Percentiles rank a stretch among this genome's conserved stretches.
Evolutionary conservation across 73 alveolate species (phyloP).

Genomic region (Halteria grandinella): DNA sequence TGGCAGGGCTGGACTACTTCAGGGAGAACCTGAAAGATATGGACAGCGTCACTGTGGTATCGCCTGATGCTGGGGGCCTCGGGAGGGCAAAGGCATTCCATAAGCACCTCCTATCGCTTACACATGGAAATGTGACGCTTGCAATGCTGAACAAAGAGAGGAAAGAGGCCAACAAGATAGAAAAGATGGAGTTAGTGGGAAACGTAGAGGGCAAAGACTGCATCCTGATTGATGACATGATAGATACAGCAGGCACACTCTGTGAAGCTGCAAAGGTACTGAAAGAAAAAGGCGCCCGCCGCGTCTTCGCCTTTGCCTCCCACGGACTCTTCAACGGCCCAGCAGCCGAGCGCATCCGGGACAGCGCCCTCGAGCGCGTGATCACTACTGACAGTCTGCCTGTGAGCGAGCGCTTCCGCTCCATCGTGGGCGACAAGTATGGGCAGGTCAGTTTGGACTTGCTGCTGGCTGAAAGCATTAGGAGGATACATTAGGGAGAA

Average conservation of each 20-base stretch:
- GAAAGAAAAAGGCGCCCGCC: constrained; percentile 85
- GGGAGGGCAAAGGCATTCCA: constrained; percentile 84
- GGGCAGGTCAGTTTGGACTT: constrained; percentile 68
- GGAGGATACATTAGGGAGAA: constrained; percentile 81
- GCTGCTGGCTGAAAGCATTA: constrained; percentile 84
- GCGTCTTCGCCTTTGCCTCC: constrained; percentile 94
- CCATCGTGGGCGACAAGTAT: constrained; percentile 56
- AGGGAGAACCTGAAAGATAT: constrained; percentile 43
- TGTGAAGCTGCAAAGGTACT: constrained; percentile 91
- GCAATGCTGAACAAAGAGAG: constrained; percentile 92
- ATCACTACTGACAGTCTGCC: constrained; percentile 91
- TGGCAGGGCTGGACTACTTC: constrained; percentile 83
- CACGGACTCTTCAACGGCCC: constrained; percentile 92
- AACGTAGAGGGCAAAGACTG: constrained; percentile 81
- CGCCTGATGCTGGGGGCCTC: constrained; percentile 98
- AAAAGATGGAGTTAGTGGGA: constrained; percentile 83
- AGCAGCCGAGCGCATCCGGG: constrained; percentile 82
- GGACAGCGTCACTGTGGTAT: constrained; percentile 82
- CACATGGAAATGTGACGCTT: constrained; percentile 60
- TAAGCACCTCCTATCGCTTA: constrained; percentile 50
- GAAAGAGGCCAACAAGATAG: constrained; percentile 80
- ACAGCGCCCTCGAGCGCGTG: constrained; percentile 80
- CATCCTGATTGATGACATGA: constrained; percentile 90
- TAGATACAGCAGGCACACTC: constrained; percentile 93
- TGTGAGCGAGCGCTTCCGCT: constrained; percentile 27